Conservation (phyloP, 768 basidiomycete genomes). For the Russula sp. region DNA sequence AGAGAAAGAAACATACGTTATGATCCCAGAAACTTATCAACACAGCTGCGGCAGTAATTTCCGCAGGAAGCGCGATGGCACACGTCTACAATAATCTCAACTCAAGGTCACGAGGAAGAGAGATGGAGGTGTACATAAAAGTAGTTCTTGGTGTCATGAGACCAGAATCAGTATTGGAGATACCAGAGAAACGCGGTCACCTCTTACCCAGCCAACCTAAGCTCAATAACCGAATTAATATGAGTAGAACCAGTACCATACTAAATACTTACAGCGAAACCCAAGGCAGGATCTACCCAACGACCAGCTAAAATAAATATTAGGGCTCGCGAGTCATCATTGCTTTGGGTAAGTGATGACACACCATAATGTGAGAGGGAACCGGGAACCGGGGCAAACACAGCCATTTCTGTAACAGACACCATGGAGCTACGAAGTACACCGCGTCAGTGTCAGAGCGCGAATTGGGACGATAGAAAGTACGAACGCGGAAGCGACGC, state of each 20-base stretch:
- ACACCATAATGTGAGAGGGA: constrained; percentile 35
- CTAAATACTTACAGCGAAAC: constrained; percentile 34
- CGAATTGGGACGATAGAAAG: not conserved
- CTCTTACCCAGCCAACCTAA: constrained; percentile 31
- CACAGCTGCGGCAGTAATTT: constrained; percentile 28
- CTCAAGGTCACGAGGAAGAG: not conserved
- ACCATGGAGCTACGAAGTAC: constrained; percentile 33
- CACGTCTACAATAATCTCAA: constrained; percentile 20
- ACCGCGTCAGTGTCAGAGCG: not conserved
- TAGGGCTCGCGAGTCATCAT: not conserved
- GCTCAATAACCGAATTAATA: not conserved
- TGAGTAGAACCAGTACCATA: not conserved
- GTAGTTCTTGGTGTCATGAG: constrained; percentile 20
- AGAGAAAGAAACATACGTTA: constrained; percentile 10
- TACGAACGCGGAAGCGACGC: constrained; percentile 36
- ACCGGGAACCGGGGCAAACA: constrained; percentile 35
- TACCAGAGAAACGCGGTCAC: not conserved
- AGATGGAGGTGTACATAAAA: constrained; percentile 21
- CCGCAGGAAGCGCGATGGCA: constrained; percentile 28
- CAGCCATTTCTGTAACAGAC: constrained; percentile 36
- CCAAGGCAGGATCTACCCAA: constrained; percentile 37
- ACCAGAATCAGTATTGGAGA: not conserved
- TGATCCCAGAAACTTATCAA: constrained; percentile 28
- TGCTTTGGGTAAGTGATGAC: not conserved
- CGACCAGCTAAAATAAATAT: constrained; percentile 32